Base-by-base conservation (phyloP, 495 filamentous ascomycete genomes). In the Acidomyces sp. region DNA sequence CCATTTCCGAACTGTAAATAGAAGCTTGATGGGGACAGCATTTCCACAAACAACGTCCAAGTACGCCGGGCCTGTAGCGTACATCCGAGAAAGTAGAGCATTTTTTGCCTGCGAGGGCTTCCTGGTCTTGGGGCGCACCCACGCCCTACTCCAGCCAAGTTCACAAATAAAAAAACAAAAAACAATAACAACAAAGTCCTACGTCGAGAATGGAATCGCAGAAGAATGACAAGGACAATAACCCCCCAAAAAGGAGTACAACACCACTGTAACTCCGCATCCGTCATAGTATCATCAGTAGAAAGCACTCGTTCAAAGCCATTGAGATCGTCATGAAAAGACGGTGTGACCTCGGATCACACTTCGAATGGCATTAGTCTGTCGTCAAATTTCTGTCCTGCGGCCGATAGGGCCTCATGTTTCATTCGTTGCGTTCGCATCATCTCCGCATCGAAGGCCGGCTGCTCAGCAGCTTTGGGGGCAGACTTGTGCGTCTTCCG, bases 381-480 rank as follows among this genome's bases (percentile, higher is more conserved):
- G 30, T 25, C 31, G 15, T 35, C 34, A 37, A 31, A 39, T 22
- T 37, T 45, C 19, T 38, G 42, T 18, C 2, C 12, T n/a, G 34
- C 34, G 5, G 17, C 17, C 24, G 6, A 17, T 16, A 15, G 15
- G 13, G 47, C 39, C 34, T 59, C 56, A 38, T 53, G 55, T 37
- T 47, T 45, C 43, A 53, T 42, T n/a, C 57, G 55, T 3, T 50
- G 44, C 17, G 41, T 42, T 18, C 43, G 48, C 57, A 60, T 60
- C 28, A 47, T 45, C 13, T 58, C 55, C 2, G 33, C 36, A 37
- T 60, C 46, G 44, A 56, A 60, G 4, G 47, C 39, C 11, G 42
- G 38, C 18, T 43, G 42, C 11, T 35, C 23, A 6, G 34, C 2
- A 3, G 25, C 9, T 27, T 31, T 29, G 6, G 26, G 10, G 9